Conservation (phyloP, 2,329 filamentous ascomycete genomes). For the Penicillium sp. region DNA sequence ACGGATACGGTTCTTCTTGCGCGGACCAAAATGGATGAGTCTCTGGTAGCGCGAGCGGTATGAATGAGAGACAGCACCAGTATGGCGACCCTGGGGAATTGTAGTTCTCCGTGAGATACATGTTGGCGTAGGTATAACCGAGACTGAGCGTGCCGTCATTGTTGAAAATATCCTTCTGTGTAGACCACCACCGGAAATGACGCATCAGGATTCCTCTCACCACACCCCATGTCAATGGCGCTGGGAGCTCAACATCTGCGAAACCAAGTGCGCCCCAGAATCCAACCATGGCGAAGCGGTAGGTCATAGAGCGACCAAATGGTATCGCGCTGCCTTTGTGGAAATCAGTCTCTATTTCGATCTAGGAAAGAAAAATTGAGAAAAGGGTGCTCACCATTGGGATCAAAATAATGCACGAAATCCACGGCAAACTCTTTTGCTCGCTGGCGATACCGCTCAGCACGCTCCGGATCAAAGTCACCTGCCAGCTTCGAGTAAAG, state of each 20-base stretch:
- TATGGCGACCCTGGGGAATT: slow-evolving; percentile 74
- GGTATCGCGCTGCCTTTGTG: slow-evolving; percentile 63
- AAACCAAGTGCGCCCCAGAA: slow-evolving; percentile 81
- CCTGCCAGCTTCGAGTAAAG: slow-evolving; percentile 72
- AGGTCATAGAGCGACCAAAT: slow-evolving; percentile 75
- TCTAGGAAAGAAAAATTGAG: not conserved
- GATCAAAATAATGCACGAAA: slow-evolving; percentile 74
- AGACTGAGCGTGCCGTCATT: slow-evolving; percentile 72
- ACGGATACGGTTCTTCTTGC: slow-evolving; percentile 62
- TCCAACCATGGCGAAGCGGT: slow-evolving; percentile 82
- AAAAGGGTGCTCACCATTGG: slow-evolving; percentile 51
- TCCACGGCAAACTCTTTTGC: slow-evolving; percentile 69
- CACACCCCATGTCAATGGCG: slow-evolving; percentile 74
- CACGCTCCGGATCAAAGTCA: slow-evolving; percentile 63
- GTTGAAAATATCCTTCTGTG: slow-evolving; percentile 72
- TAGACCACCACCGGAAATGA: slow-evolving; percentile 78
- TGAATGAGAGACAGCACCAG: slow-evolving; percentile 78
- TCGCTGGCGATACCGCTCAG: slow-evolving; percentile 68
- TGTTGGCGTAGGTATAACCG: slow-evolving; percentile 77
- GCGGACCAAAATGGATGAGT: slow-evolving; percentile 75
- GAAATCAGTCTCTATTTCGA: not conserved
- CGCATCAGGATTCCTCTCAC: slow-evolving; percentile 74
- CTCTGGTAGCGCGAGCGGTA: slow-evolving; percentile 68
- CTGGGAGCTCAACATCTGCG: slow-evolving; percentile 70
- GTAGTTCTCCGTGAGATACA: slow-evolving; percentile 81